Evolutionary conservation across 2,329 filamentous ascomycete species (phyloP).

Genomic region (Neofusicoccum parvum): DNA sequence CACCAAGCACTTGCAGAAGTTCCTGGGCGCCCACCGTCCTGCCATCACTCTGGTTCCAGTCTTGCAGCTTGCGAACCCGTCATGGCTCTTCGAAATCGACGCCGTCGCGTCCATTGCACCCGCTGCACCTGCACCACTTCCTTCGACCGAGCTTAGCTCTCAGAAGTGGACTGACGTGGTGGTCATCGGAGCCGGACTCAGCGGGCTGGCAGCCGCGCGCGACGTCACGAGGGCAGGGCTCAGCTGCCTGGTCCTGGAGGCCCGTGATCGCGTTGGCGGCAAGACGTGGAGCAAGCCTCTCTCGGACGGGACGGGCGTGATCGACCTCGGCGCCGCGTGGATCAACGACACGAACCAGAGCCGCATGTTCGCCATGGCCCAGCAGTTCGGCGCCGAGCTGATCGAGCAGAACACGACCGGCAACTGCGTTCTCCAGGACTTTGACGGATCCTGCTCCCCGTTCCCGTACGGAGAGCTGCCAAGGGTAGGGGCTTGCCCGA

Average conservation of each 20-base stretch:
- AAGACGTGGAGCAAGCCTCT: slow-evolving; percentile 50
- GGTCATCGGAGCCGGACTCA: slow-evolving; percentile 50
- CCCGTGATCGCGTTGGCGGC: slow-evolving; percentile 54
- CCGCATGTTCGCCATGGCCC: slow-evolving; percentile 46
- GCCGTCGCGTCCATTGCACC: slow-evolving; percentile 36
- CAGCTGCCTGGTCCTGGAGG: slow-evolving; percentile 52
- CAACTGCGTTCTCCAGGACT: slow-evolving; percentile 46
- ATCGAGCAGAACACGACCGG: slow-evolving; percentile 54
- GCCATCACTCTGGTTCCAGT: slow-evolving; percentile 49
- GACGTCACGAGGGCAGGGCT: slow-evolving; percentile 41
- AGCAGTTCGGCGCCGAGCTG: slow-evolving; percentile 46
- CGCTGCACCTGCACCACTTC: not conserved
- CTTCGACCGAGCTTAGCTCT: not conserved
- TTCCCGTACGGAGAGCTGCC: slow-evolving; percentile 38
- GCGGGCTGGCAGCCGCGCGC: slow-evolving; percentile 34
- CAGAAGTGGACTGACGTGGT: slow-evolving; percentile 25
- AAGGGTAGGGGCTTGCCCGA: slow-evolving; percentile 24
- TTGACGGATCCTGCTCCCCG: slow-evolving; percentile 29
- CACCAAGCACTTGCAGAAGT: slow-evolving; percentile 41
- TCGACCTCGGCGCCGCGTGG: slow-evolving; percentile 61
- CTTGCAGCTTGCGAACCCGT: slow-evolving; percentile 40
- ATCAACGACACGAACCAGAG: slow-evolving; percentile 60
- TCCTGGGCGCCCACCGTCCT: slow-evolving; percentile 44
- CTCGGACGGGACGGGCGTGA: slow-evolving; percentile 35
- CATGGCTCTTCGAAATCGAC: slow-evolving; percentile 49